Evolutionary conservation across 768 basidiomycete genomes (phyloP), one percentile per base, ranked within the genome.

Genomic region (Boletus pseudo-olivaceus): DNA sequence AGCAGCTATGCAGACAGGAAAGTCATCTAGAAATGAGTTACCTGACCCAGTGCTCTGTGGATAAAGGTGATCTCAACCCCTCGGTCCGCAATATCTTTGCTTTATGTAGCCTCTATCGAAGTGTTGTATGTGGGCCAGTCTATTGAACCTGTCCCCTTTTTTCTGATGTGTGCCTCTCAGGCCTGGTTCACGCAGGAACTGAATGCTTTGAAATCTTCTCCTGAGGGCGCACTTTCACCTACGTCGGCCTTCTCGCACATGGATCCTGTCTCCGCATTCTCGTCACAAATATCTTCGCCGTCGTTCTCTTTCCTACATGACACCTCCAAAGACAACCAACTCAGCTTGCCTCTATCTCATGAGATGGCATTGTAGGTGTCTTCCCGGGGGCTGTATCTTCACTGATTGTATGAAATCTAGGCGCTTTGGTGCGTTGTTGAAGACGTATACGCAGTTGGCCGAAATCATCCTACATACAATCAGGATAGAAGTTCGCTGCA

Each of bases 401-500:
- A 34, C 33, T 53, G 29, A 67, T 49, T 61, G 12, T 26, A 44
- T n/a, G 41, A 35, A 55, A 27, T 23, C 40, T 59, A 96, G 96
- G 56, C 93, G 93, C 30, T 97, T 93, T 72, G 88, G 95, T 67
- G 90, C 93, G 0, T 76, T 98, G 42, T 75, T 95, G 39, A 85
- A 88, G 72, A 96, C 94, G 2, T 98, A 93, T 63, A 86, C 89
- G 37, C 93, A 96, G 61, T 78, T 98, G 7, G 87, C 90, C 9
- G 85, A 89, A 63, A 80, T 95, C 53, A 86, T 97, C 46, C 75
- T 98, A 39, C 87, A 89, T 66, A 93, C 90, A 6, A 83, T 98
- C 30, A 83, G 94, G 34, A 82, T 91, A 49, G 96, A 98, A 65
- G 73, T 97, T 48, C 83, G 96, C 5, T 93, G 93, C 66, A 82